Evolutionary conservation across 1,284 basidiomycete species (phyloP), one percentile per base, ranked within the genome.

Genomic region (Ustilago esculenta): DNA sequence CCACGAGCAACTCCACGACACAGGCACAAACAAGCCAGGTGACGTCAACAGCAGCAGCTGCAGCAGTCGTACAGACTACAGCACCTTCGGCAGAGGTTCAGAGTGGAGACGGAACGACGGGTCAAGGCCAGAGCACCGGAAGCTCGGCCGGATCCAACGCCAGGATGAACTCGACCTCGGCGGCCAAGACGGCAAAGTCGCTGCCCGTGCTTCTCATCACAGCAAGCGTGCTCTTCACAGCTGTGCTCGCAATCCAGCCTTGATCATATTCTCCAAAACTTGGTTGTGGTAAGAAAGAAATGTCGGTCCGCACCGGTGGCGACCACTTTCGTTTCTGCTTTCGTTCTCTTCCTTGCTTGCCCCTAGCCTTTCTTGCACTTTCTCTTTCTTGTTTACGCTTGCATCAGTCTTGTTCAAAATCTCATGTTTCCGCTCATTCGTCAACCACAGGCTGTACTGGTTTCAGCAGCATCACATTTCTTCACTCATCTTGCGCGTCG

Each of bases 131-230:
- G 7, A 17, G 34, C 15, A 17, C 36, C 12, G 33, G 15, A 4
- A 57, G 54, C 42, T 36, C 54, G 20, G 24, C 54, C 1, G 50
- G 50, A 0, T 49, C 50, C 10, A 57, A 48, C 23, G 15, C 61
- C 12, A 48, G 45, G 32, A 49, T 57, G 36, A 57, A 57, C 35
- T 57, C 54, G 49, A 64, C 49, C 17, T 64, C 60, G 14, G 49
- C 49, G 8, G 40, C 30, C 1, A 64, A 49, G 37, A 54, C 35
- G 51, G 41, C 32, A 11, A 57, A 64, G 27, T 40, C 54, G 30
- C 34, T 64, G 23, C 61, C 61, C 0, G 45, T 64, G 39, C 37
- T 64, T n/a, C 30, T 64, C 2, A 41, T 52, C 5, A 34, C 50
- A 2, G 54, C 61, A 1, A 53, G 49, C 17, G 45, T 57, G 24